Base-by-base conservation (phyloP, 805 yeast genomes). In the Saturnispora serradocipensis region DNA sequence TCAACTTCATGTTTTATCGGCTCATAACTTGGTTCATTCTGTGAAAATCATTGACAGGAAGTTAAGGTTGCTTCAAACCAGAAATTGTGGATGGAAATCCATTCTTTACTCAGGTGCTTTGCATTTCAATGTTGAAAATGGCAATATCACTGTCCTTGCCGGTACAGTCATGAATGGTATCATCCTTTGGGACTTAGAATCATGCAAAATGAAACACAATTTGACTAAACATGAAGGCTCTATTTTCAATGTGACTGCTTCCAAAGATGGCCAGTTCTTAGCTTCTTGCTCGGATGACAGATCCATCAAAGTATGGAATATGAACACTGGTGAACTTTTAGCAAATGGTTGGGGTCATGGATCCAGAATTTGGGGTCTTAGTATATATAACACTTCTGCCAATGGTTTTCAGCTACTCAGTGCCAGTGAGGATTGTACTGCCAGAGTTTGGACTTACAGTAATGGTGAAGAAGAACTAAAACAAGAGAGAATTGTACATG, bases 291-390 rank as follows among this genome's bases (percentile, higher is more conserved):
- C 98, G 0, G 98, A 93, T 66, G 99, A 91, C 63, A 74, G 99
- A 55, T 86, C 97, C 0, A 81, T 93, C 50, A 84, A 82, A 52
- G 63, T 91, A 5, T 89, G 89, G 83, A 80, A 80, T 58, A 68
- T 84, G 54, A 60, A 60, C 6, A 61, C 77, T 1, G 91, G 95
- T 1, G 59, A 67, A 10, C 67, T 81, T 34, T 58, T 86, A 39
- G 85, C 91, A 1, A 78, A 82, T 27, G 97, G 96, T 0, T 93
- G 97, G 97, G 99, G 98, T 13, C 99, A 93, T 63, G 83, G 86
- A 1, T 91, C 98, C 0, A 77, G 99, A 62, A 90, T 93, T 40
- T 93, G 99, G 99, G 76, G 78, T 43, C 69, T 91, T 44, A 73
- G 73, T 47, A 87, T 88, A 61, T 76, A 71, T 53, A 67, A 66